Evolutionary conservation across 768 basidiomycete genomes (phyloP).

Genomic region (Boletus rubroflammeus): DNA sequence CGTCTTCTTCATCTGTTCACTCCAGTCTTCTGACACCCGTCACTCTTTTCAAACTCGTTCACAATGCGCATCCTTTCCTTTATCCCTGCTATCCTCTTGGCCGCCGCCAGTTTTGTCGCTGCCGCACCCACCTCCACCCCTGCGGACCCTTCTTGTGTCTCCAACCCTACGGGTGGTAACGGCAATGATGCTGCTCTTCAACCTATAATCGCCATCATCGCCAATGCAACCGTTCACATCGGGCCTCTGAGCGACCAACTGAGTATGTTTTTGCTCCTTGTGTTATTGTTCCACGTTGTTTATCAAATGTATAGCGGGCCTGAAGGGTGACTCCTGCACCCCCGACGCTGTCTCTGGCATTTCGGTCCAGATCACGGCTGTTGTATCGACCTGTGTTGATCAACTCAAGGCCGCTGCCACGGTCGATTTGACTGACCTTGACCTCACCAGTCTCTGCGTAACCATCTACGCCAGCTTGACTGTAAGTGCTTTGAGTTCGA

Average conservation of each 20-base stretch:
- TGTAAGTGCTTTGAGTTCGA: not conserved
- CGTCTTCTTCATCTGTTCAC: not conserved
- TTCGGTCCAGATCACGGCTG: constrained; percentile 10
- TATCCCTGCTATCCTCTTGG: constrained; percentile 10
- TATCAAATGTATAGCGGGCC: not conserved
- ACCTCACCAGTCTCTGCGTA: constrained; percentile 1
- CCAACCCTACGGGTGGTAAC: not conserved
- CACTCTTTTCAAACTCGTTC: constrained; percentile 9
- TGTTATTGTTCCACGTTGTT: not conserved
- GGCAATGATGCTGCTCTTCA: constrained; percentile 9
- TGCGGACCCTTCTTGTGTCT: constrained; percentile 3
- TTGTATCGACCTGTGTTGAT: constrained; percentile 3
- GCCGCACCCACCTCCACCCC: constrained; percentile 3
- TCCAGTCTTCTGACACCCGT: constrained; percentile 11
- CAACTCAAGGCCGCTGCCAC: constrained; percentile 6
- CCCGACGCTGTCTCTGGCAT: constrained; percentile 5
- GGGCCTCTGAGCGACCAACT: constrained; percentile 4
- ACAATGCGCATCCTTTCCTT: constrained; percentile 17
- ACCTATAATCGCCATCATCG: constrained; percentile 11
- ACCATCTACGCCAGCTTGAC: constrained; percentile 5
- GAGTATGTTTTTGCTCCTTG: not conserved
- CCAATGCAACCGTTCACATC: constrained; percentile 6
- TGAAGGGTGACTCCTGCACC: constrained; percentile 5
- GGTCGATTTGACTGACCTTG: constrained; percentile 9
- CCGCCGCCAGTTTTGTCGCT: constrained; percentile 5